phyloP scores from a whole-genome alignment of 768 basidiomycete species.

The Boletus tomentosulus region DNA sequence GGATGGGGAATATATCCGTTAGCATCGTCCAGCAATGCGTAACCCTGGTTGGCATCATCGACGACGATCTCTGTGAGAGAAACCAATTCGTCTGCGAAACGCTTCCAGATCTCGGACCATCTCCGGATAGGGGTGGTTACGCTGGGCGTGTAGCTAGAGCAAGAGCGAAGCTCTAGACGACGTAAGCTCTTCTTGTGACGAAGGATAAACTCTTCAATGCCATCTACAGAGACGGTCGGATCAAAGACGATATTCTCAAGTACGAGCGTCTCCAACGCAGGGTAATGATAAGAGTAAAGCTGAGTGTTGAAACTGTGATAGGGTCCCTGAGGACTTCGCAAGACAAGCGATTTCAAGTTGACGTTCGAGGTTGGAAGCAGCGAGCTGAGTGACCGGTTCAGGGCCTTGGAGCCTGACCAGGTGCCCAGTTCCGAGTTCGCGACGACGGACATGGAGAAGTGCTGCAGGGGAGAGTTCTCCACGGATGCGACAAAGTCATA shows the following conservation, averaged over 20 bases:
- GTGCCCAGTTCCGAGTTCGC: constrained; percentile 27
- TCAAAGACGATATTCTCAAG: constrained; percentile 31
- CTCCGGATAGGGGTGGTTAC: constrained; percentile 14
- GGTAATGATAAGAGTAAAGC: constrained; percentile 20
- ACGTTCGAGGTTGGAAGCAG: constrained; percentile 20
- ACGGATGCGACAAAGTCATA: constrained; percentile 29
- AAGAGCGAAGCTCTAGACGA: constrained; percentile 23
- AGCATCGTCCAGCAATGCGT: constrained; percentile 20
- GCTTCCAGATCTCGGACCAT: constrained; percentile 28
- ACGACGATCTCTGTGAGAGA: constrained; percentile 24
- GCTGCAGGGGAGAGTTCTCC: constrained; percentile 23
- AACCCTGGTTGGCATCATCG: constrained; percentile 12
- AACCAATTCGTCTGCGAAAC: constrained; percentile 18
- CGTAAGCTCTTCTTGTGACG: constrained; percentile 27
- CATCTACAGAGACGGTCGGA: constrained; percentile 13
- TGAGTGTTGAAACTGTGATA: constrained; percentile 27
- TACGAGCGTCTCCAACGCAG: constrained; percentile 24
- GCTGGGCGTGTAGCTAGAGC: constrained; percentile 24
- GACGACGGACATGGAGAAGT: constrained; percentile 29
- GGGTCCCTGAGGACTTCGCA: constrained; percentile 27
- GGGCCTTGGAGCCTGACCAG: constrained; percentile 31
- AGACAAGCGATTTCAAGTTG: constrained; percentile 19
- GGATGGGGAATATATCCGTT: constrained; percentile 23
- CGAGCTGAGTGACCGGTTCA: constrained; percentile 24
- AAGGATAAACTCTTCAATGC: constrained; percentile 29